phyloP scores from a whole-genome alignment of 1,284 basidiomycete species.

The Puccinia sorghi region DNA sequence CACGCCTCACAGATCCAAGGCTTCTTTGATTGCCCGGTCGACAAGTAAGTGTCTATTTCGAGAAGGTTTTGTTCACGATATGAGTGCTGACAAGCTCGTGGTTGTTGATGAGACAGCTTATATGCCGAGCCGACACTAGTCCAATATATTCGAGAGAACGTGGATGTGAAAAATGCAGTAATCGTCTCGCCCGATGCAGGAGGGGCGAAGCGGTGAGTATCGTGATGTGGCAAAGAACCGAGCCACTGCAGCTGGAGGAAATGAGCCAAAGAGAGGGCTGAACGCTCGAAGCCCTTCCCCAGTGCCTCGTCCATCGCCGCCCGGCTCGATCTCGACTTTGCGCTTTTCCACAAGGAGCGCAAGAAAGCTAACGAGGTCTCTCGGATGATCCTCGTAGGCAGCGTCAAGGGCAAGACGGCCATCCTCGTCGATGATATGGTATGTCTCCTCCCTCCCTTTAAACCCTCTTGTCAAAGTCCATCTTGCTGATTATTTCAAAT shows the following conservation, averaged over 20 bases:
- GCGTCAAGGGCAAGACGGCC: slow-evolving; percentile 87
- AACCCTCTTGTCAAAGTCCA: neutral
- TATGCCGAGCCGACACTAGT: slow-evolving; percentile 97
- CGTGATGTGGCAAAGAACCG: neutral
- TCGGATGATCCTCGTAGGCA: slow-evolving; percentile 96
- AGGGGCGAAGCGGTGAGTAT: slow-evolving; percentile 87
- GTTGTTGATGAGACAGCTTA: slow-evolving; percentile 64
- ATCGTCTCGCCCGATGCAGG: slow-evolving; percentile 99
- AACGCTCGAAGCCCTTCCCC: slow-evolving; percentile 50
- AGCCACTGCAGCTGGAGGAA: neutral
- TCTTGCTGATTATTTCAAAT: neutral
- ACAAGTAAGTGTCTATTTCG: slow-evolving; percentile 73
- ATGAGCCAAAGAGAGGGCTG: slow-evolving; percentile 6
- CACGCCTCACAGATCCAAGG: slow-evolving; percentile 99
- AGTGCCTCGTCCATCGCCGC: slow-evolving; percentile 98
- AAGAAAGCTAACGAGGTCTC: slow-evolving; percentile 99
- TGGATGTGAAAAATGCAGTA: slow-evolving; percentile 81
- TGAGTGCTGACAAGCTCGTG: neutral
- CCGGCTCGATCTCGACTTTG: slow-evolving; percentile 94
- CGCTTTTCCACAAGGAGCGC: slow-evolving; percentile 98
- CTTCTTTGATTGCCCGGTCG: slow-evolving; percentile 99
- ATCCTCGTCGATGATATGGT: slow-evolving; percentile 99
- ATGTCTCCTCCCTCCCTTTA: neutral
- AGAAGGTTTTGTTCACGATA: neutral
- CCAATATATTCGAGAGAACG: slow-evolving; percentile 89